Conservation (phyloP, 1,139 yeast genomes). For the Geotrichum phurueaensis region DNA sequence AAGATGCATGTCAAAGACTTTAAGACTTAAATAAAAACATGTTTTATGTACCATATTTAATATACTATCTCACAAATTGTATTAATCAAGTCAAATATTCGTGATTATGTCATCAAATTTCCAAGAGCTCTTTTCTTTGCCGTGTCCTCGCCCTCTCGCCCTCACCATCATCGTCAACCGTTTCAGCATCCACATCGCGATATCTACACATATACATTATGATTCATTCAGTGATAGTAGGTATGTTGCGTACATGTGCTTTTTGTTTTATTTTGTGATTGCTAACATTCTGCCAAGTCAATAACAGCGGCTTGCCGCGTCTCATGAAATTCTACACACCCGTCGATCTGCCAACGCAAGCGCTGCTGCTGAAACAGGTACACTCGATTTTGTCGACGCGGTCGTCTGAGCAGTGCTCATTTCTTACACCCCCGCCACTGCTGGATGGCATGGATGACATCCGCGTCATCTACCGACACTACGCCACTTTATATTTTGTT, state of each 20-base stretch:
- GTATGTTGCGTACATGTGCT: constrained; percentile 44
- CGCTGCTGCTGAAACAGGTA: constrained; percentile 66
- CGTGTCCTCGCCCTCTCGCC: not conserved
- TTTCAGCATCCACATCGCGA: not conserved
- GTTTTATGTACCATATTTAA: not conserved
- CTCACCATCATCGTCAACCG: not conserved
- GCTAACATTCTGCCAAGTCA: constrained; percentile 43
- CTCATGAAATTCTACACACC: constrained; percentile 89
- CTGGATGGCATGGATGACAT: constrained; percentile 50
- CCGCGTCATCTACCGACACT: constrained; percentile 86
- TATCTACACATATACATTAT: constrained; percentile 35
- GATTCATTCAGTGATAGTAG: constrained; percentile 87
- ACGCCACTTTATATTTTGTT: constrained; percentile 90
- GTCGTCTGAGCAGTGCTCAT: constrained; percentile 68
- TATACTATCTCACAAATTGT: too few species aligned
- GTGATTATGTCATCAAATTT: not conserved
- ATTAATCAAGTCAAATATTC: too few species aligned
- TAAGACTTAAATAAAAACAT: not conserved
- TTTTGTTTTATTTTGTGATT: constrained; percentile 9
- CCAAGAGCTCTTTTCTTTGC: not conserved
- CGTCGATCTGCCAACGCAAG: constrained; percentile 72
- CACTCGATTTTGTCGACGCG: constrained; percentile 64
- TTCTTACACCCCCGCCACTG: constrained; percentile 72
- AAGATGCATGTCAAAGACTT: not conserved
- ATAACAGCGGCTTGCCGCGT: constrained; percentile 89